phyloP scores from a whole-genome alignment of 2,329 filamentous ascomycete genomes.

The Fusarium penzigii region DNA sequence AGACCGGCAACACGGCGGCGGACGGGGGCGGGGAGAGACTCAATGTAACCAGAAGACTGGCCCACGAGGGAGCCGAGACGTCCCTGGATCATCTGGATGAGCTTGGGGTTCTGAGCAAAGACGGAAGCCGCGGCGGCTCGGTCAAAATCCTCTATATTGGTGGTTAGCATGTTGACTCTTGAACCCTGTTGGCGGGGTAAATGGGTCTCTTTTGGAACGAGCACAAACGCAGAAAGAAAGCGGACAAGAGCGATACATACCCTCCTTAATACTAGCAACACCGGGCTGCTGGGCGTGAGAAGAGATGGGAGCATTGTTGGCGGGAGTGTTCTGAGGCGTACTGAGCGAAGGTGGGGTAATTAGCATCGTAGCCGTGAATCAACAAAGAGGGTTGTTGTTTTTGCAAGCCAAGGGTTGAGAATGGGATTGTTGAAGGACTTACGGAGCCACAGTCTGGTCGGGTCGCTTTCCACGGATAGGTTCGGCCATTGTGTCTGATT shows the following conservation, averaged over 20 bases:
- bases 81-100: conserved; percentile 97
- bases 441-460: conserved; percentile 59
- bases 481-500: conserved; percentile 56
- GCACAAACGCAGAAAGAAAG: neutral
- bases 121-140: conserved; percentile 84
- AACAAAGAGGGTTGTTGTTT: conserved; percentile 14
- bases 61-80: conserved; percentile 92
- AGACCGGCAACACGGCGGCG: conserved; percentile 92
- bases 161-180: conserved; percentile 14
- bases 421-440: conserved; percentile 37
- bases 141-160: conserved; percentile 77
- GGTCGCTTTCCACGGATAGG: conserved; percentile 65
- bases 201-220: neutral
- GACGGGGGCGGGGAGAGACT: conserved; percentile 86
- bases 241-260: conserved; percentile 53
- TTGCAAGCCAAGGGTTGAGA: neutral
- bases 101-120: conserved; percentile 91
- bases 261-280: conserved; percentile 95
- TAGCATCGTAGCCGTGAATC: conserved; percentile 31
- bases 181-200: neutral
- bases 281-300: conserved; percentile 96
- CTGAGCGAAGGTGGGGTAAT: conserved; percentile 60
- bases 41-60: conserved; percentile 95
- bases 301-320: conserved; percentile 93
- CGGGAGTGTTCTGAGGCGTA: conserved; percentile 97